Evolutionary conservation across 2,329 filamentous ascomycete genomes (phyloP), one percentile per base, ranked within the genome.

Genomic region (Fusarium buharicum): DNA sequence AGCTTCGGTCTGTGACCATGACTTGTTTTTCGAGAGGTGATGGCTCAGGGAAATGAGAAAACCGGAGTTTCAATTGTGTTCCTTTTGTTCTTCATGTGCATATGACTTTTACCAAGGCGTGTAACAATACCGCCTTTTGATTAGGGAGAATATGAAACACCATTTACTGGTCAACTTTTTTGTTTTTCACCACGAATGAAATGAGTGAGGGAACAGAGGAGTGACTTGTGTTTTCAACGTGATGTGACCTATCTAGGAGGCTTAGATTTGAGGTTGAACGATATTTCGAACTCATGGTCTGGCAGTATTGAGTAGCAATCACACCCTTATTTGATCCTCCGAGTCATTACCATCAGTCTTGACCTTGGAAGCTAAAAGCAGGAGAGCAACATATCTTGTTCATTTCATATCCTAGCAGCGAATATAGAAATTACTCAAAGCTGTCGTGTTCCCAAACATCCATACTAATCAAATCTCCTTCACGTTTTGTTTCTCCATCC

Each of bases 81-180:
- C 54, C 49, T 43, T 66, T 61, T 53, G 62, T 66, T 64, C 47
- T 63, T 66, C 44, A 66, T 61, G 59, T 66, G 62, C 50, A 60
- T 59, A 66, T 66, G 63, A 46, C 47, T 55, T 66, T 60, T 46
- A 44, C 46, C 39, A 39, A 16, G 44, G 59, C 46, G 50, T 60
- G 59, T 50, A 61, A 41, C 53, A 55, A 39, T 66, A 27, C 55
- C 54, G 39, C 50, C 45, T 44, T 37, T 49, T 44, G 18, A 51
- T 53, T 64, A 38, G 59, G 56, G 40, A 56, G 48, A 64, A 55
- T 63, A 49, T 34, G 45, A 24, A 48, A 59, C 45, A n/a, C 20
- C 24, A 45, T 48, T 44, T 44, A n/a, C n/a, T n/a, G n/a, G 41
- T 41, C 17, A 54, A 13, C 27, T 17, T 4, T 17, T 16, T 3